These are phyloP conservation scores for Cryptosporidium baileyi DNA, from an alignment of 169 alveolate genomes.

Conservation along the genomic window DNA sequence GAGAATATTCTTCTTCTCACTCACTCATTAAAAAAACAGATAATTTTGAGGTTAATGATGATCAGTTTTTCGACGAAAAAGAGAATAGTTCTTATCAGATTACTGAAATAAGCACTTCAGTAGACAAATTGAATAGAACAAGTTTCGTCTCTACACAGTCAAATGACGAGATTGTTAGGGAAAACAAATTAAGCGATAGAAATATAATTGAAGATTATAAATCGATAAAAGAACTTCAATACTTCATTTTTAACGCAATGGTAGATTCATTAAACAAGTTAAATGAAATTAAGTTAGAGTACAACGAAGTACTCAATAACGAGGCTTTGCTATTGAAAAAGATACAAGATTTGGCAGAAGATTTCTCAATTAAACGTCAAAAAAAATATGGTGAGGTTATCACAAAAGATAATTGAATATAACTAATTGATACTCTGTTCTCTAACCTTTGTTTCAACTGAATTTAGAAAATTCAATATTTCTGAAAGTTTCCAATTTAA, in stretches of 20 bases:
- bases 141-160: slow-evolving; percentile 58
- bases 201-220: background rate
- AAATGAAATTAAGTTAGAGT: slow-evolving; percentile 62
- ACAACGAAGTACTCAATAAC: slow-evolving; percentile 12
- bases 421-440: background rate
- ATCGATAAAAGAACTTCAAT: background rate
- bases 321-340: slow-evolving; percentile 23
- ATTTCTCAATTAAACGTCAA: slow-evolving; percentile 35
- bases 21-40: background rate
- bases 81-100: slow-evolving; percentile 23
- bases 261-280: slow-evolving; percentile 27
- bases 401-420: background rate
- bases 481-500: slow-evolving; percentile 22
- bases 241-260: background rate
- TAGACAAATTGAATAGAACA: slow-evolving; percentile 33
- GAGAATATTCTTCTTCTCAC: background rate
- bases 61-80: background rate
- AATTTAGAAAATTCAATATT: background rate
- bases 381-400: slow-evolving; percentile 3
- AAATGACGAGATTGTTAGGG: background rate
- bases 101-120: slow-evolving; percentile 1
- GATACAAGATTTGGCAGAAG: slow-evolving; percentile 49
- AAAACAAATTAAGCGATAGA: background rate
- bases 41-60: background rate
- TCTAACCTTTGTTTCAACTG: background rate